Conservation (phyloP, 805 yeast species). For the Candida ulmi region DNA sequence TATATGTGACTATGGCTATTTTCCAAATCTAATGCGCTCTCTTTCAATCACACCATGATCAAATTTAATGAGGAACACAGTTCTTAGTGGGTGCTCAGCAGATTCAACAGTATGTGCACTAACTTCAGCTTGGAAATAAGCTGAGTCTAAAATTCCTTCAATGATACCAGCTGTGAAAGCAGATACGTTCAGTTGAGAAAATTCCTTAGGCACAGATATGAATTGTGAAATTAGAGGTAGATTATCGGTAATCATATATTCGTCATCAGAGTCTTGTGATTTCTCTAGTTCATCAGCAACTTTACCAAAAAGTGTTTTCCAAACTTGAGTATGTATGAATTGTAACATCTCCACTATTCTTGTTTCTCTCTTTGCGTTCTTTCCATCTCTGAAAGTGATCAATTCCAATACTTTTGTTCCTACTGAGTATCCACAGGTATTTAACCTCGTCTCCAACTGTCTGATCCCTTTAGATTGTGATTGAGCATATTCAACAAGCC, state of each 20-base stretch:
- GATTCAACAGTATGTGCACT: slow-evolving; percentile 76
- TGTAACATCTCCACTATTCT: slow-evolving; percentile 63
- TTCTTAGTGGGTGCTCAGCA: slow-evolving; percentile 53
- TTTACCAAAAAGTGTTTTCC: slow-evolving; percentile 70
- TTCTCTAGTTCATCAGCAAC: slow-evolving; percentile 72
- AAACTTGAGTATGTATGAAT: slow-evolving; percentile 65
- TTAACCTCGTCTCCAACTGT: slow-evolving; percentile 58
- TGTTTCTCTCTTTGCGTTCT: slow-evolving; percentile 59
- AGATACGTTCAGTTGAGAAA: slow-evolving; percentile 70
- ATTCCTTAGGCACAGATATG: slow-evolving; percentile 74
- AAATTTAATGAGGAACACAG: slow-evolving; percentile 73
- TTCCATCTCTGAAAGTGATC: slow-evolving; percentile 62
- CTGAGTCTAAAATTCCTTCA: slow-evolving; percentile 73
- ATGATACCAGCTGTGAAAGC: slow-evolving; percentile 83
- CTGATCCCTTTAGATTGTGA: slow-evolving; percentile 58
- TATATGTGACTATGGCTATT: too few relatives aligned
- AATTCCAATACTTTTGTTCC: slow-evolving; percentile 72
- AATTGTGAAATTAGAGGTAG: slow-evolving; percentile 65
- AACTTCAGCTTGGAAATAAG: slow-evolving; percentile 69
- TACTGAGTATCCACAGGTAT: slow-evolving; percentile 69
- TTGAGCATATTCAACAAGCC: slow-evolving; percentile 62
- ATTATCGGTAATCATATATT: slow-evolving; percentile 60
- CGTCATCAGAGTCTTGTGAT: slow-evolving; percentile 59
- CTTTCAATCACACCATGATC: slow-evolving; percentile 51
- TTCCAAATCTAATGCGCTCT: slow-evolving; percentile 40